These are phyloP conservation scores for Diaporthe sp. DNA, from an alignment of 2,329 filamentous ascomycete genomes.

Conservation along the genomic window DNA sequence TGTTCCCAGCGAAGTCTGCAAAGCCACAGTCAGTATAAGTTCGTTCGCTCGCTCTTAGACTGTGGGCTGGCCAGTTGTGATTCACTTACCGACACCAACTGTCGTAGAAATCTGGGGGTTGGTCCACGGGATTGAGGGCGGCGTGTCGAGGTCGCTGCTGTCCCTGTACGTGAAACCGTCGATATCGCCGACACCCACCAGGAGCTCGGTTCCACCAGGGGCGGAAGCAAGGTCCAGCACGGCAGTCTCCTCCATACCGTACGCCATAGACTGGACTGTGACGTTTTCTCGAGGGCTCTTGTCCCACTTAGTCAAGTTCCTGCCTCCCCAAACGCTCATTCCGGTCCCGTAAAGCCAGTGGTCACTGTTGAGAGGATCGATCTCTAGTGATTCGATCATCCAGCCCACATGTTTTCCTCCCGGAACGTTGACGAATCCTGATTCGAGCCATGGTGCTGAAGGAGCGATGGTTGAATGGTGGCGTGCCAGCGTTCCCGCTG, in stretches of 20 bases:
- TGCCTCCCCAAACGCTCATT: slow-evolving; percentile 54
- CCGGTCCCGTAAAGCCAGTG: slow-evolving; percentile 73
- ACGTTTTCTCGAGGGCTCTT: slow-evolving; percentile 56
- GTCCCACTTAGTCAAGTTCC: slow-evolving; percentile 69
- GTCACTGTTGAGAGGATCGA: slow-evolving; percentile 69
- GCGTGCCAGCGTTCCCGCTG: slow-evolving; percentile 58
- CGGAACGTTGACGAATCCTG: slow-evolving; percentile 52
- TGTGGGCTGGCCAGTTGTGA: neutral
- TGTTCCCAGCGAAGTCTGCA: slow-evolving; percentile 60
- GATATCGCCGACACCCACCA: slow-evolving; percentile 65
- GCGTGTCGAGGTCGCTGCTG: slow-evolving; percentile 53
- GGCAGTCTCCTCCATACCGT: slow-evolving; percentile 68
- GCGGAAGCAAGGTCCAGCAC: slow-evolving; percentile 63
- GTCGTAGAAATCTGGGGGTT: slow-evolving; percentile 61
- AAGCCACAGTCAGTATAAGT: slow-evolving; percentile 40
- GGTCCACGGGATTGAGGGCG: slow-evolving; percentile 60
- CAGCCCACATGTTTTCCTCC: slow-evolving; percentile 67
- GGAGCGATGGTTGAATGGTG: slow-evolving; percentile 61
- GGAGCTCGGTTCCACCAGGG: slow-evolving; percentile 63
- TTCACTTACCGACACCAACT: slow-evolving; percentile 53
- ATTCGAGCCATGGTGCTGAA: slow-evolving; percentile 62
- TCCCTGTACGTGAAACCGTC: slow-evolving; percentile 63
- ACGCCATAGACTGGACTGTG: slow-evolving; percentile 63
- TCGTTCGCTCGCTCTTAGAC: neutral
- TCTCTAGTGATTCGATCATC: slow-evolving; percentile 72